Percentiles rank a stretch among this genome's conserved stretches.
These are phyloP conservation scores for Fusarium cyanostomum DNA, from an alignment of 2,329 filamentous ascomycete genomes.

Conservation along the genomic window DNA sequence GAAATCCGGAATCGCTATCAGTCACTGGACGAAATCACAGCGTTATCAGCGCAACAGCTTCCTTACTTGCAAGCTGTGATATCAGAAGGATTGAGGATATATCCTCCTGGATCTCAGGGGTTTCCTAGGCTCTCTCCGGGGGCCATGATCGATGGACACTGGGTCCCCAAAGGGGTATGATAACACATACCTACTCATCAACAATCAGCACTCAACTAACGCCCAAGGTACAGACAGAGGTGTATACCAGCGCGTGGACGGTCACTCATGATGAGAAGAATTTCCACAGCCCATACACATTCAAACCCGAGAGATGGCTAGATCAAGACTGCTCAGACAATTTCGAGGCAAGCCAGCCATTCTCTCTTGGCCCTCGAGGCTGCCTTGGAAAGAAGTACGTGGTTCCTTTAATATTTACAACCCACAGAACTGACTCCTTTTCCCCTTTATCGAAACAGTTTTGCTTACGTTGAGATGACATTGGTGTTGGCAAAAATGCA, in stretches of 20 bases:
- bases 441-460: not conserved
- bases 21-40: not conserved
- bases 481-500: not conserved
- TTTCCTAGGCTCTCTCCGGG: not conserved
- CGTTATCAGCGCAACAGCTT: not conserved
- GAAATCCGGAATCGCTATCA: not conserved
- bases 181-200: not conserved
- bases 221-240: not conserved
- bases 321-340: not conserved
- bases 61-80: not conserved
- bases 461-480: not conserved
- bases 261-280: not conserved
- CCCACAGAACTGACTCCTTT: no score
- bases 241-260: not conserved
- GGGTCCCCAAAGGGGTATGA: not conserved
- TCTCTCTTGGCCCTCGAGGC: not conserved
- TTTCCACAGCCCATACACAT: not conserved
- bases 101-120: not conserved
- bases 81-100: not conserved
- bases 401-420: not conserved
- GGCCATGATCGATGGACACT: not conserved
- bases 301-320: constrained; percentile 1
- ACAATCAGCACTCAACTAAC: no score
- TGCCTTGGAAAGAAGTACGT: constrained; percentile 5
- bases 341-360: not conserved